Evolutionary conservation across 2,329 filamentous ascomycete species (phyloP), one percentile per base, ranked within the genome.

Genomic region (Aspergillus pseudonomiae): DNA sequence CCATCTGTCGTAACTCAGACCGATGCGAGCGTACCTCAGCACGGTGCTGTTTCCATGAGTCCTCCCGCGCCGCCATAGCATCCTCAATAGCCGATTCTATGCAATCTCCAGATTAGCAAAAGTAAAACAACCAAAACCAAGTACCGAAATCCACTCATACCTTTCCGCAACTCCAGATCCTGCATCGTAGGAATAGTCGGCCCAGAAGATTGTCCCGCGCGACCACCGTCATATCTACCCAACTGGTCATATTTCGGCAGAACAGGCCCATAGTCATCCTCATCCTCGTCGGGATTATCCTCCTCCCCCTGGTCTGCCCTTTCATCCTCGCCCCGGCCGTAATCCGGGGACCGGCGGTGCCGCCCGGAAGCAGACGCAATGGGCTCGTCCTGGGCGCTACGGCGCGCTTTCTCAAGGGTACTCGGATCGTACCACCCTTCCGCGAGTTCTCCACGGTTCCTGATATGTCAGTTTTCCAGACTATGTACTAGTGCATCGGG

Each of bases 371-470:
- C 16, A 36, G 48, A 24, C n/a, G 28, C 28, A 30, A n/a, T 52
- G 32, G 59, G 32, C 24, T 50, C 46, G 11, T 71, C 64, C 30
- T 63, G 61, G 24, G 68, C 66, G 48, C 63, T 71, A 21, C 75
- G 70, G 65, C 82, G 79, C 21, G 84, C 85, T 61, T 80, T 84
- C 66, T 83, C 76, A 65, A 92, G 87, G 67, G 88, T 91, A 63
- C 86, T 86, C 9, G 93, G 91, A 73, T 96, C 92, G 78, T 98
- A 99, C 94, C 94, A 99, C 54, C 92, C 92, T 77, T 94, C 90
- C 5, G 91, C 90, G 67, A 98, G 83, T 79, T 94, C 92, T 74
- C 89, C 90, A 71, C 88, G 87, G 81, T 99, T 99, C 88, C 88
- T 91, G 70, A 70, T 69, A 77, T 77, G 81, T 88, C 76, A 88